phyloP scores from a whole-genome alignment of 2,329 filamentous ascomycete species.

The Exophiala calicioides region DNA sequence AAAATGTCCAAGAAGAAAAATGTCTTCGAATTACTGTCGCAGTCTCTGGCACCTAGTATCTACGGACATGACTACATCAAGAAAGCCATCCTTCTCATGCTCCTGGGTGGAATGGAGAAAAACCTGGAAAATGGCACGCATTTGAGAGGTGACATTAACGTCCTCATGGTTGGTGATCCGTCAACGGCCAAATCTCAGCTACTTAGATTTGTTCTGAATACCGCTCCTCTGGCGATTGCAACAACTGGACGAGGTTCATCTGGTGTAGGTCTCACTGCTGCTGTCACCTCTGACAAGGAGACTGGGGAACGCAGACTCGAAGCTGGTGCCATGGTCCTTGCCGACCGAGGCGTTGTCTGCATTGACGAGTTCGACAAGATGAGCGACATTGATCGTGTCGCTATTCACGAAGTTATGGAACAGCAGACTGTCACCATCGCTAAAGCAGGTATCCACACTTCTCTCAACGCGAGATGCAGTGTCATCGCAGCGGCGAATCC shows the following conservation, averaged over 20 bases:
- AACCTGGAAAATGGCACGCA: conserved; percentile 98
- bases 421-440: conserved; percentile 99
- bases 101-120: conserved; percentile 95
- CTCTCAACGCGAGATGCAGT: conserved; percentile 92
- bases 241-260: conserved; percentile 96
- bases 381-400: conserved; percentile 96
- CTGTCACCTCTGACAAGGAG: conserved; percentile 95
- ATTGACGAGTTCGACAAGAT: conserved; percentile 99
- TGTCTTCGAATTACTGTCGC: conserved; percentile 86
- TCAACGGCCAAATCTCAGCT: conserved; percentile 99
- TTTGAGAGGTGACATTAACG: conserved; percentile 97
- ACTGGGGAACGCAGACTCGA: conserved; percentile 93
- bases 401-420: conserved; percentile 99
- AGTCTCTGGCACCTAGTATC: conserved; percentile 93
- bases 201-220: conserved; percentile 94
- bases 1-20: conserved; percentile 94
- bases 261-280: conserved; percentile 94
- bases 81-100: conserved; percentile 92
- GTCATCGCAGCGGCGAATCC: conserved; percentile 96
- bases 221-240: conserved; percentile 91
- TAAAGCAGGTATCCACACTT: conserved; percentile 97
- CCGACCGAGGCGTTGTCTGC: conserved; percentile 93
- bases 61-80: conserved; percentile 98
- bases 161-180: conserved; percentile 97
- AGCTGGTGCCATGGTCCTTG: conserved; percentile 98